Evolutionary conservation across 164 flowering plant genomes (phyloP).

Genomic region (Kingdonia uniflora): DNA sequence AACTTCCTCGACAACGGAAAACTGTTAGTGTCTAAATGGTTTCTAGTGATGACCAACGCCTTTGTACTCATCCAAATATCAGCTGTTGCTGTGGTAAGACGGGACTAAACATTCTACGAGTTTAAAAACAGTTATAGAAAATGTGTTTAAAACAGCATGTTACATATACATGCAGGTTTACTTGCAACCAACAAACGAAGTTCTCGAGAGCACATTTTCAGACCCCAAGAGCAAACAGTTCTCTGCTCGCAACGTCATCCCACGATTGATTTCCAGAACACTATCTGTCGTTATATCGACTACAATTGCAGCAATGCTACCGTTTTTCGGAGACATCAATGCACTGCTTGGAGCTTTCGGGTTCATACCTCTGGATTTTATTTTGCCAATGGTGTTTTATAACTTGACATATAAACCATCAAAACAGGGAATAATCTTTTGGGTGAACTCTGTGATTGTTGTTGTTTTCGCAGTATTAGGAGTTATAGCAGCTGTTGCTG

Average conservation of each 20-base stretch:
- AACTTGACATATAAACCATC: conserved; percentile 70
- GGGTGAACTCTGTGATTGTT: conserved; percentile 46
- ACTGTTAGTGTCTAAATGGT: conserved; percentile 57
- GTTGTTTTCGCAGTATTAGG: conserved; percentile 36
- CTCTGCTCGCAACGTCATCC: conserved; percentile 54
- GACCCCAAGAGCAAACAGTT: conserved; percentile 45
- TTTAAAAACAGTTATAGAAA: too few species aligned
- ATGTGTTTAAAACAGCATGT: too few species aligned
- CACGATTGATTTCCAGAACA: conserved; percentile 50
- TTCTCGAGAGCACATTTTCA: conserved; percentile 43
- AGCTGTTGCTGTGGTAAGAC: conserved; percentile 62
- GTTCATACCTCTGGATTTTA: conserved; percentile 67
- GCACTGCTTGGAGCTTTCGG: conserved; percentile 73
- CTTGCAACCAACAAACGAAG: conserved; percentile 78
- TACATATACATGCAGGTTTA: conserved; percentile 41
- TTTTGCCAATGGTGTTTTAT: conserved; percentile 65
- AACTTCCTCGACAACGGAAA: conserved; percentile 48
- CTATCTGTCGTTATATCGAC: conserved; percentile 45
- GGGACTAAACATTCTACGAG: too few species aligned
- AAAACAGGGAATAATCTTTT: conserved; percentile 29
- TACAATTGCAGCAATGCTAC: conserved; percentile 72
- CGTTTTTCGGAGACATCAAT: conserved; percentile 85
- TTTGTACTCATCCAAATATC: conserved; percentile 60
- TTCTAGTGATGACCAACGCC: conserved; percentile 44
- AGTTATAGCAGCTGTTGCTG: conserved; percentile 51